These are phyloP conservation scores for Puccinia hordei DNA, from an alignment of 1,284 basidiomycete genomes.

Conservation along the genomic window DNA sequence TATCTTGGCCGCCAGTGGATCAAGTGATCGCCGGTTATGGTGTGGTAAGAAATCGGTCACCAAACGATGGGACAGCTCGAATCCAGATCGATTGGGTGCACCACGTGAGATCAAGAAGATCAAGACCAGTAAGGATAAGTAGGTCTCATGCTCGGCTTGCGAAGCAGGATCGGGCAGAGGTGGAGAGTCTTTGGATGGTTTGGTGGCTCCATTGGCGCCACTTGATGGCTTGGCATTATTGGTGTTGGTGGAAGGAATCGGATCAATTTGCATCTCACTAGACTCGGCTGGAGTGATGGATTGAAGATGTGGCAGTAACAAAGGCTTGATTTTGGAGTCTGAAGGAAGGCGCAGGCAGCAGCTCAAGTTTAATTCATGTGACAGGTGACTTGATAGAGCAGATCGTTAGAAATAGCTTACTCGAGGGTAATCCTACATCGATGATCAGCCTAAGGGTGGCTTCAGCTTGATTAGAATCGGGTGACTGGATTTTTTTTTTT, in stretches of 20 bases:
- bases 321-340: constrained; percentile 49
- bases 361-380: not conserved
- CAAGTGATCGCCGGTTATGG: constrained; percentile 86
- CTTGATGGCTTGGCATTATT: constrained; percentile 50
- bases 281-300: constrained; percentile 19
- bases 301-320: constrained; percentile 54
- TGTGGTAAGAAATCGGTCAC: constrained; percentile 62
- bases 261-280: constrained; percentile 52
- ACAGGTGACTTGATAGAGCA: not conserved
- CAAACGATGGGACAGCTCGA: constrained; percentile 46
- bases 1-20: constrained; percentile 86
- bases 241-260: constrained; percentile 14
- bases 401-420: constrained; percentile 62
- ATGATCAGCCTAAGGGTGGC: constrained; percentile 64
- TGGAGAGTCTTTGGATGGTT: constrained; percentile 55
- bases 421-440: constrained; percentile 73
- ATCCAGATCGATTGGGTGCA: constrained; percentile 32
- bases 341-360: not conserved
- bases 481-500: constrained; percentile 70
- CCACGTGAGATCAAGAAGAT: constrained; percentile 68
- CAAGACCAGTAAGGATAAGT: constrained; percentile 81
- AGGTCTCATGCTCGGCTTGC: constrained; percentile 84
- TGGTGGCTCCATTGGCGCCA: constrained; percentile 51
- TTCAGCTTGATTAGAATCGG: constrained; percentile 64
- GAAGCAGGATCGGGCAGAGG: constrained; percentile 55